Evolutionary conservation across 192 early-diverging fungal species (phyloP).

Genomic region (Rhizoclosmatium sp.): DNA sequence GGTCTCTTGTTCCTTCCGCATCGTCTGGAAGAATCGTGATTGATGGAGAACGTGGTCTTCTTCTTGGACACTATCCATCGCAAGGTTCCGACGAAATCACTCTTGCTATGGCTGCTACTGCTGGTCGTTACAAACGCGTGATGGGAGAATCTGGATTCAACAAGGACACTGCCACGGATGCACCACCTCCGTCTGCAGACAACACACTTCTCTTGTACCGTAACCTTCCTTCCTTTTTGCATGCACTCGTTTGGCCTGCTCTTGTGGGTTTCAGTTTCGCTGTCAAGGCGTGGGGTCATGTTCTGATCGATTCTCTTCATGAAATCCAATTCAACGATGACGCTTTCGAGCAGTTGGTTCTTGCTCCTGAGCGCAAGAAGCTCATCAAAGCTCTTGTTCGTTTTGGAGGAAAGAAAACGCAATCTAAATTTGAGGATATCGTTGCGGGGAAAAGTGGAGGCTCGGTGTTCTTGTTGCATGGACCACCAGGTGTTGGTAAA

Average conservation of each 20-base stretch:
- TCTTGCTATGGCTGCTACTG: constrained; percentile 47
- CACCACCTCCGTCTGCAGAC: constrained; percentile 28
- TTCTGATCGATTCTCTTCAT: constrained; percentile 48
- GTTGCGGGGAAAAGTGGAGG: constrained; percentile 64
- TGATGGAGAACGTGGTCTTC: constrained; percentile 46
- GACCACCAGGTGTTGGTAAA: constrained; percentile 64
- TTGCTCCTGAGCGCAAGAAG: constrained; percentile 52
- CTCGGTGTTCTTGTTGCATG: constrained; percentile 63
- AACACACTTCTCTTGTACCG: constrained; percentile 40
- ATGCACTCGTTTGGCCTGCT: constrained; percentile 55
- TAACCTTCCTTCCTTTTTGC: constrained; percentile 38
- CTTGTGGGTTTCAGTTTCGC: constrained; percentile 65
- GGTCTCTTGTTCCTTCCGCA: neutral
- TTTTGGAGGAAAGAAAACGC: constrained; percentile 48
- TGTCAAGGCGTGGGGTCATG: constrained; percentile 64
- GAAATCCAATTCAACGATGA: constrained; percentile 57
- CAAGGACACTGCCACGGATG: constrained; percentile 27
- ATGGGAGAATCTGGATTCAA: neutral
- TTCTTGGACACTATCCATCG: constrained; percentile 53
- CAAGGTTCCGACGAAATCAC: constrained; percentile 57
- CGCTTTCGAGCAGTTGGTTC: constrained; percentile 63
- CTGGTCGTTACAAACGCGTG: constrained; percentile 45
- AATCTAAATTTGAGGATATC: constrained; percentile 55
- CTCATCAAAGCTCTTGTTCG: constrained; percentile 59
- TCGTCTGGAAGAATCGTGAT: constrained; percentile 49